phyloP scores from a whole-genome alignment of 768 basidiomycete species.

The Strobilomyces confusus region DNA sequence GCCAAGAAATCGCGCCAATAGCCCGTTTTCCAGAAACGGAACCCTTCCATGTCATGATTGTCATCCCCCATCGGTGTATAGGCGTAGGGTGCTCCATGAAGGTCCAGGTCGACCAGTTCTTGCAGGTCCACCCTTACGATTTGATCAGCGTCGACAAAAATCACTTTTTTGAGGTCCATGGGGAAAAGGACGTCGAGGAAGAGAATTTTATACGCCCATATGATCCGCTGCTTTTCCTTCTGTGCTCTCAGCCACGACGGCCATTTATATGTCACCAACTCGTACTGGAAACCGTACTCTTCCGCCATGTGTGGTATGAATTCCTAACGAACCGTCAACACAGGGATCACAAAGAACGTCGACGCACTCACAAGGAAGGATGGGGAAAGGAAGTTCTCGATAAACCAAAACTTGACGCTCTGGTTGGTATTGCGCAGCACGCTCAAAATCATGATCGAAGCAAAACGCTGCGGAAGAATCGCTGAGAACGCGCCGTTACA shows the following conservation, averaged over 20 bases:
- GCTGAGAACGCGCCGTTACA: not conserved
- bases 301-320: slow-evolving; percentile 91
- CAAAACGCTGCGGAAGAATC: slow-evolving; percentile 67
- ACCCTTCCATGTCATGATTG: slow-evolving; percentile 93
- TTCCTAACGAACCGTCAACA: slow-evolving; percentile 48
- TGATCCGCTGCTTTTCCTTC: slow-evolving; percentile 96
- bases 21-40: slow-evolving; percentile 97
- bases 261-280: slow-evolving; percentile 99
- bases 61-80: slow-evolving; percentile 99
- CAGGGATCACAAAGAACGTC: not conserved
- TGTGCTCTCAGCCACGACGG: slow-evolving; percentile 97
- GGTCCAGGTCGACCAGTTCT: slow-evolving; percentile 89
- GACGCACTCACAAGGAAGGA: slow-evolving; percentile 74
- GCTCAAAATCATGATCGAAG: slow-evolving; percentile 96
- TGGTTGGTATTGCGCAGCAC: slow-evolving; percentile 92
- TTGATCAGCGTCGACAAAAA: slow-evolving; percentile 97
- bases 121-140: slow-evolving; percentile 96
- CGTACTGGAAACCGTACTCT: slow-evolving; percentile 93
- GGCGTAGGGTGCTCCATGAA: slow-evolving; percentile 91
- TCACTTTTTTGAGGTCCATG: slow-evolving; percentile 97
- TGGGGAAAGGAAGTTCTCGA: slow-evolving; percentile 97
- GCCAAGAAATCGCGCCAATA: slow-evolving; percentile 87
- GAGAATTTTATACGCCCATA: slow-evolving; percentile 99
- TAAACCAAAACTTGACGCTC: slow-evolving; percentile 99
- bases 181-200: slow-evolving; percentile 99